Base-by-base conservation (phyloP, 2,329 filamentous ascomycete genomes). In the Pestalotiopsis sp. region DNA sequence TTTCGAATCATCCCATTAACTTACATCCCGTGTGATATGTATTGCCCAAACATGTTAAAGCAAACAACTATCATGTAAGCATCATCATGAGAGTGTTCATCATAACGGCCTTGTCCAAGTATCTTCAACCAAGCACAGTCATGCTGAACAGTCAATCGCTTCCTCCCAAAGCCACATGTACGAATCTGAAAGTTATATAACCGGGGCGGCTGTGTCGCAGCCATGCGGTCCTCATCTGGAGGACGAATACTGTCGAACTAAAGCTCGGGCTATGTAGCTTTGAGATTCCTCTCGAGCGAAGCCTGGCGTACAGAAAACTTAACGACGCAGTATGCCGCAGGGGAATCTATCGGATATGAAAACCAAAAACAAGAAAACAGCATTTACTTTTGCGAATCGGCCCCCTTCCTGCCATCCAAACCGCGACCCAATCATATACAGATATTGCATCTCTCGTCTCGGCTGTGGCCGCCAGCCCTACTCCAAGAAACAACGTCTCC, bases 261-360 rank as follows among this genome's bases (percentile, higher is more conserved):
- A 70, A 70, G 61, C 49, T 72, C 31, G 38, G 70, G 67, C 61
- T 71, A 67, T 61, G 59, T 70, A 67, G 69, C 72, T 72, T 74
- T 75, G 71, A 75, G 72, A 25, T 68, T 70, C 68, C 72, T 74
- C 74, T 56, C 71, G 70, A 72, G 73, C 71, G 66, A 67, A 63
- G 72, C 68, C 68, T 73, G 70, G 72, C 72, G 67, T 62, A 71
- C 75, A 75, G 71, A 36, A 70, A 64, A 25, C 11, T 61, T 68
- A 20, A 62, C 31, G 20, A 20, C 68, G 71, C 69, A 68, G 45
- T 72, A 73, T 70, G 71, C 73, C 74, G 68, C 27, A 68, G 71
- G 73, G 72, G 74, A 75, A 76, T 78, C 76, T 78, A 78, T 78
- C 73, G 20, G n/a, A 20, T 20, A 23, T 52, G 69, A 76, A 73